Conservation (phyloP, 495 filamentous ascomycete genomes). For the Pyronema domesticum region DNA sequence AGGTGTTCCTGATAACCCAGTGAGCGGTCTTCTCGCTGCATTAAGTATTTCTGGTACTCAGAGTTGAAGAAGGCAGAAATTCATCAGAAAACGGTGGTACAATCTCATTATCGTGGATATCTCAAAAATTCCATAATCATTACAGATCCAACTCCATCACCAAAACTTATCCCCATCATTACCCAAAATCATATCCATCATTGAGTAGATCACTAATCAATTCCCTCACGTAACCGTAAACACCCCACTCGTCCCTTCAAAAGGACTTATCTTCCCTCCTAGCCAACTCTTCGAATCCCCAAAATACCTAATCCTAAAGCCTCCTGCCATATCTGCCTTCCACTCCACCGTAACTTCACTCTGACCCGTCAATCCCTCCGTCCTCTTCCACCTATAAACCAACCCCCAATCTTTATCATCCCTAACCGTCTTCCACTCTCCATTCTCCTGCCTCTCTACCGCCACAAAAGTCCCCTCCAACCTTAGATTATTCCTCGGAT, state of each 20-base stretch:
- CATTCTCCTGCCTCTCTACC: constrained; percentile 43
- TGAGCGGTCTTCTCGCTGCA: too few relatives aligned
- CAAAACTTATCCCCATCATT: too few relatives aligned
- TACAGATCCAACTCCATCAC: too few relatives aligned
- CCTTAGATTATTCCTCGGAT: constrained; percentile 72
- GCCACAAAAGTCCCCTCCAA: constrained; percentile 63
- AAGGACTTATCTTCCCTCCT: constrained; percentile 46
- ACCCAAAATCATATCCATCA: too few relatives aligned
- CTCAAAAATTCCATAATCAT: too few relatives aligned
- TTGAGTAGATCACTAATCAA: too few relatives aligned
- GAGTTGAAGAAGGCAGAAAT: too few relatives aligned
- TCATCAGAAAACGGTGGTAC: too few relatives aligned
- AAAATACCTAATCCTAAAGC: constrained; percentile 70
- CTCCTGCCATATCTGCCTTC: constrained; percentile 50
- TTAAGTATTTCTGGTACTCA: too few relatives aligned
- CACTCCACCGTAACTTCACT: constrained; percentile 68
- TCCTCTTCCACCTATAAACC: constrained; percentile 65
- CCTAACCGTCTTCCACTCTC: constrained; percentile 46
- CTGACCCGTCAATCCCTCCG: constrained; percentile 48
- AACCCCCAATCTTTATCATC: constrained; percentile 66
- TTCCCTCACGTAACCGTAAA: constrained; percentile 35
- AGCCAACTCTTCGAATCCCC: constrained; percentile 57
- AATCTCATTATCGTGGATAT: too few relatives aligned
- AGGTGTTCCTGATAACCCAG: too few relatives aligned
- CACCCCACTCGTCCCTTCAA: constrained; percentile 54